Percentiles rank a stretch among this genome's conserved stretches.
Evolutionary conservation across 208 protist genomes (phyloP).

Genomic region (Wallacemonas collosoma): DNA sequence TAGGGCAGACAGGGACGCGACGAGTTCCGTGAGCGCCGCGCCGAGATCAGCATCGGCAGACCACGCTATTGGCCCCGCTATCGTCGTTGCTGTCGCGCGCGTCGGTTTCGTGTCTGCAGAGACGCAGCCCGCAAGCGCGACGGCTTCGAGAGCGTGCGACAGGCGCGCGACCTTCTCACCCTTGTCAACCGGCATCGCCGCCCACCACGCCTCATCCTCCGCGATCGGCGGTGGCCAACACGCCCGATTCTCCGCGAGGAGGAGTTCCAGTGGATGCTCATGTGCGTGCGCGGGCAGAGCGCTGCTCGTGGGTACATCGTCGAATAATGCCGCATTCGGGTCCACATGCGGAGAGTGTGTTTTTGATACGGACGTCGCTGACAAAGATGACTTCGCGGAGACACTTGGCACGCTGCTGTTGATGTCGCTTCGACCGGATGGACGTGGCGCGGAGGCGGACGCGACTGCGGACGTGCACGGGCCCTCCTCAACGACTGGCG

Average conservation of each 20-base stretch:
- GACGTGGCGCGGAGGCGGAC: too few species aligned
- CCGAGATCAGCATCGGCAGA: not conserved
- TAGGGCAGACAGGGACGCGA: conserved; percentile 27
- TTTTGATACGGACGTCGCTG: too few species aligned
- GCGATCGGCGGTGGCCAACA: not conserved
- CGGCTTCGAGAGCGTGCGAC: not conserved
- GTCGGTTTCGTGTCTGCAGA: too few species aligned
- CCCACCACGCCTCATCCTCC: not conserved
- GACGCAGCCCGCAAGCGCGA: not conserved
- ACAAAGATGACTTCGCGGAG: too few species aligned
- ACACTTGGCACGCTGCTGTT: too few species aligned
- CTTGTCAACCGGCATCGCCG: not conserved
- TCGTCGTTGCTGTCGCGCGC: too few species aligned
- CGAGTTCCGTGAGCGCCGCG: conserved; percentile 14
- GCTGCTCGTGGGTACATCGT: too few species aligned
- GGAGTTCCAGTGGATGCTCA: not conserved
- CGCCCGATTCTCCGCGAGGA: not conserved
- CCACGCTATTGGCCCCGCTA: not conserved
- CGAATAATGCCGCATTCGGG: too few species aligned
- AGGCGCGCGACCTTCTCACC: not conserved
- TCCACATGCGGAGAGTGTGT: too few species aligned
- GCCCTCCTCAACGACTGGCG: too few species aligned
- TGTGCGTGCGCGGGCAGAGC: not conserved
- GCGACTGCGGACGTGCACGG: too few species aligned
- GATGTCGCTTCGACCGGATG: too few species aligned